These are phyloP conservation scores for Floccularia luteovirens DNA, from an alignment of 768 basidiomycete species.

Conservation along the genomic window DNA sequence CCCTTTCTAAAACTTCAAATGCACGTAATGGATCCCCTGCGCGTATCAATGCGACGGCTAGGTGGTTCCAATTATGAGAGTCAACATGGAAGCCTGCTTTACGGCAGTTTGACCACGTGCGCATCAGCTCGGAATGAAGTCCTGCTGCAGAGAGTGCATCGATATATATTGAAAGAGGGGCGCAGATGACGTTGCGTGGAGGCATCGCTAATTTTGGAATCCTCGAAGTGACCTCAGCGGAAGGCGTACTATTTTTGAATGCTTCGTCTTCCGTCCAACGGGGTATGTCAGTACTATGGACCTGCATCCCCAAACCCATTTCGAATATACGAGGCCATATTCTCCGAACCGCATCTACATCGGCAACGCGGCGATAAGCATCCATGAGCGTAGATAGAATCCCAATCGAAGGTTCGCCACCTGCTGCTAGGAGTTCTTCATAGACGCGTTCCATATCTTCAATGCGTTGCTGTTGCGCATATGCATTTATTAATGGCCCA, in stretches of 20 bases:
- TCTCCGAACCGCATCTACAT: slow-evolving; percentile 44
- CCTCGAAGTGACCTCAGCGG: slow-evolving; percentile 14
- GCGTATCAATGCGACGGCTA: slow-evolving; percentile 66
- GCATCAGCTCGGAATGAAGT: slow-evolving; percentile 50
- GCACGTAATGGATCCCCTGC: slow-evolving; percentile 80
- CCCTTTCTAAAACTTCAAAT: slow-evolving; percentile 73
- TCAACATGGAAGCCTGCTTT: slow-evolving; percentile 69
- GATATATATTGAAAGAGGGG: slow-evolving; percentile 78
- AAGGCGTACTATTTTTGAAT: neutral
- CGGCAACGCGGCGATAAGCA: slow-evolving; percentile 53
- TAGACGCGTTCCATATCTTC: slow-evolving; percentile 53
- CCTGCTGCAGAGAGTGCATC: slow-evolving; percentile 64
- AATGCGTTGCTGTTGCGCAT: slow-evolving; percentile 31
- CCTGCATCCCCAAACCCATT: no score
- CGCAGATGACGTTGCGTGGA: slow-evolving; percentile 63
- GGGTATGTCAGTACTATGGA: no score
- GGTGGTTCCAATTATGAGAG: slow-evolving; percentile 88
- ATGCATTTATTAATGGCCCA: slow-evolving; percentile 51
- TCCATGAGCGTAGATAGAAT: slow-evolving; percentile 63
- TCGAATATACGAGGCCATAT: slow-evolving; percentile 68
- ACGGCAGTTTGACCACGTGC: slow-evolving; percentile 60
- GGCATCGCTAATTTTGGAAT: slow-evolving; percentile 17
- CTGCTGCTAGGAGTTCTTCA: slow-evolving; percentile 40
- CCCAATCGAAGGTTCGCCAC: slow-evolving; percentile 51
- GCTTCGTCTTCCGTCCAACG: no score